Evolutionary conservation across 2,329 filamentous ascomycete species (phyloP).

Genomic region (Myriosclerotinia duriaeana): DNA sequence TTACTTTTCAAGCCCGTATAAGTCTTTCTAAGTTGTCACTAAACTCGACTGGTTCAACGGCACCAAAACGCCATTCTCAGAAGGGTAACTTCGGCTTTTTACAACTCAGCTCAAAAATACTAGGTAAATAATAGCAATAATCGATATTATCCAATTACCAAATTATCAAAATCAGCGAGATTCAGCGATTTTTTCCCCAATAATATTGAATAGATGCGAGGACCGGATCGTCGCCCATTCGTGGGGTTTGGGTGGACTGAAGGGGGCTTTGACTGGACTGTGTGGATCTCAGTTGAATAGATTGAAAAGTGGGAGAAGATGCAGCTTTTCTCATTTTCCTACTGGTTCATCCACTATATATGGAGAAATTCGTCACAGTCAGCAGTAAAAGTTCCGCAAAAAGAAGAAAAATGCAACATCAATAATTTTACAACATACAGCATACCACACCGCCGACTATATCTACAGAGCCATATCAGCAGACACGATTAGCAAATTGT

Average conservation of each 20-base stretch:
- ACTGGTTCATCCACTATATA: slow-evolving; percentile 13
- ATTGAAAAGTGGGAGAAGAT: slow-evolving; percentile 14
- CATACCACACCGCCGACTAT: slow-evolving; percentile 15
- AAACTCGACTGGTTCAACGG: not conserved
- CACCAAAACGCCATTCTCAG: not conserved
- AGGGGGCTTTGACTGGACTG: not conserved
- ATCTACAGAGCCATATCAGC: not conserved
- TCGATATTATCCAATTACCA: slow-evolving; percentile 9
- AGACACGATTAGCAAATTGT: not conserved
- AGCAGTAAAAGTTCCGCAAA: slow-evolving; percentile 8
- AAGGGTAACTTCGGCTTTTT: slow-evolving; percentile 10
- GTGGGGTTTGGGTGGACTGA: slow-evolving; percentile 23
- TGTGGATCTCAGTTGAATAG: not conserved
- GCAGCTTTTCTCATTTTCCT: slow-evolving; percentile 1
- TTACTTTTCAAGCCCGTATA: slow-evolving; percentile 1
- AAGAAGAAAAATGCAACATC: slow-evolving; percentile 11
- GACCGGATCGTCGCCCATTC: slow-evolving; percentile 23
- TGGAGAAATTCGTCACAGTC: slow-evolving; percentile 16
- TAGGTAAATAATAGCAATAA: slow-evolving; percentile 1
- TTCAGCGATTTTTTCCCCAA: slow-evolving; percentile 7
- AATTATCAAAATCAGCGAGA: slow-evolving; percentile 3
- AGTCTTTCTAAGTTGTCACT: not conserved
- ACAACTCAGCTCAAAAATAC: slow-evolving; percentile 18
- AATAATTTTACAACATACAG: slow-evolving; percentile 7
- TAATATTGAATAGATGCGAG: slow-evolving; percentile 15